These are phyloP conservation scores for Physcia stellaris DNA, from an alignment of 495 filamentous ascomycete species.

Conservation along the genomic window DNA sequence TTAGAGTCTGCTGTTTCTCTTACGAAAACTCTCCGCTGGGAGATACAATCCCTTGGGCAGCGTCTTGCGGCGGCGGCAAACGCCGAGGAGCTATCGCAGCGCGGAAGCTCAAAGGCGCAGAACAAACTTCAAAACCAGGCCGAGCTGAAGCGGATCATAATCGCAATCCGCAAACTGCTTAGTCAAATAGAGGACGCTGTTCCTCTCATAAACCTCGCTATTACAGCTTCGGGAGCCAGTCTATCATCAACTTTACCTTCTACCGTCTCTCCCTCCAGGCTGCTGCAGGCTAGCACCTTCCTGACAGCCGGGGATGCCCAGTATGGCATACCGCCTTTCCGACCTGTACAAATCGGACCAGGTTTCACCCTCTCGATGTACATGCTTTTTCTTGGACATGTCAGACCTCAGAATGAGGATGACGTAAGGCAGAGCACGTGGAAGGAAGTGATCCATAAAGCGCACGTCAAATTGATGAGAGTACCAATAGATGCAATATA, in stretches of 20 bases:
- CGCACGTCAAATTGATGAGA: conserved; percentile 63
- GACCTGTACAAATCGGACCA: conserved; percentile 73
- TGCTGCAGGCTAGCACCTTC: conserved; percentile 89
- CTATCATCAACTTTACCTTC: conserved; percentile 64
- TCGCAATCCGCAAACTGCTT: conserved; percentile 64
- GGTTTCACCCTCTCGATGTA: conserved; percentile 84
- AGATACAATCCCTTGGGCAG: conserved; percentile 74
- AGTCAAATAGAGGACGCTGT: conserved; percentile 81
- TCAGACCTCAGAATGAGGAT: conserved; percentile 48
- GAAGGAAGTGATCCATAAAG: conserved; percentile 98
- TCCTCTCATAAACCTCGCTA: conserved; percentile 85
- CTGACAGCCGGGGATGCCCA: conserved; percentile 79
- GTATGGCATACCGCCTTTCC: conserved; percentile 49
- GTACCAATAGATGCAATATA: conserved; percentile 31
- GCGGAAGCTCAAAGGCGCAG: conserved; percentile 33
- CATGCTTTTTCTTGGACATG: conserved; percentile 86
- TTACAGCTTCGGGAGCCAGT: conserved; percentile 85
- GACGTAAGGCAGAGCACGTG: conserved; percentile 66
- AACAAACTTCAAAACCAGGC: conserved; percentile 34
- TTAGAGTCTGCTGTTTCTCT: conserved; percentile 79
- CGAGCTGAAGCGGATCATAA: conserved; percentile 57
- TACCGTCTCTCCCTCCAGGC: conserved; percentile 77
- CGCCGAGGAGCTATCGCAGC: conserved; percentile 46
- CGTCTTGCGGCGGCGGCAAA: conserved; percentile 56
- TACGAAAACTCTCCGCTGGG: conserved; percentile 74